Evolutionary conservation across 1,284 basidiomycete genomes (phyloP), one percentile per base, ranked within the genome.

Genomic region (Cryptococcus sp.): DNA sequence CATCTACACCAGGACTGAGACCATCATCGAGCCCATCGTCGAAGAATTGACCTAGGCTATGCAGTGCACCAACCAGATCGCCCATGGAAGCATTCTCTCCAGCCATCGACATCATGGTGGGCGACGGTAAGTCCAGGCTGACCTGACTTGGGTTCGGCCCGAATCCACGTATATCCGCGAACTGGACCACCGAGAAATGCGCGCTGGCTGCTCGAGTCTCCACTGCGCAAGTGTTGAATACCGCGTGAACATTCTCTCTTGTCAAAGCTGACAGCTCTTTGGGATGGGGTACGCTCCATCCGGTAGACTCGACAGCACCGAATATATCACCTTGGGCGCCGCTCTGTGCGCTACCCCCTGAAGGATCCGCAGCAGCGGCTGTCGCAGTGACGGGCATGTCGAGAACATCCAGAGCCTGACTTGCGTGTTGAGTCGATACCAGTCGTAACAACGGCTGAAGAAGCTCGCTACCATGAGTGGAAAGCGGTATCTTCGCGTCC

Each of bases 371-470:
- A 90, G 91, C 8, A 87, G 86, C 42, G 50, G 85, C 87, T n/a
- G 70, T 65, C 70, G 91, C 87, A 22, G 84, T 85, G 73, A 91
- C 86, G 0, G 91, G 92, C 69, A 93, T 89, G 69, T 96, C 93
- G 1, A 97, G 84, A 17, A 96, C 92, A 50, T 95, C 92, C 47
- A 97, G 83, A 0, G 93, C 93, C 63, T 91, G 86, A 3, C 87
- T 78, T 6, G 93, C 88, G 27, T 94, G 84, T 67, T 93, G 89
- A 2, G 90, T 91, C 63, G 90, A 88, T 15, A 96, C 82, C 25
- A 96, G 83, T 25, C 91, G 87, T 38, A 97, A 81, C 20, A 97
- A 81, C 0, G 94, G 94, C 87, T 93, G 93, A 22, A 96, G 84
- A 20, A 95, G 82, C 73, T 95, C 93, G 0, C 89, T 88, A 1